A percentile compares a stretch with the other conserved stretches of the same genome.
phyloP scores from a whole-genome alignment of 495 filamentous ascomycete genomes.

The Penicillium canescens region DNA sequence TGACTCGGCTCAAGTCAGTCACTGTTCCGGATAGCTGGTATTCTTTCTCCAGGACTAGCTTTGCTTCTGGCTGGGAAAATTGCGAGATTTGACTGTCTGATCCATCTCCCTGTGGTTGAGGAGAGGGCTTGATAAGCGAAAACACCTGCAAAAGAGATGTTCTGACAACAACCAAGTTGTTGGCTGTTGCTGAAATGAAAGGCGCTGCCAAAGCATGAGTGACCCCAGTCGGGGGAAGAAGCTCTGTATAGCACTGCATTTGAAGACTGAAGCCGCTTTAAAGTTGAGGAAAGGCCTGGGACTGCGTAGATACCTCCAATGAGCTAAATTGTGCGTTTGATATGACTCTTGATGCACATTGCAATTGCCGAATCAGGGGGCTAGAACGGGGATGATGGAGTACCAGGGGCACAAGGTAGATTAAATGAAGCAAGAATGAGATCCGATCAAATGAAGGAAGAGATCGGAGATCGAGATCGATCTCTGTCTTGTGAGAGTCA shows the following conservation, averaged over 20 bases:
- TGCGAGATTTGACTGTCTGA: constrained; percentile 43
- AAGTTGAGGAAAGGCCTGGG: neutral
- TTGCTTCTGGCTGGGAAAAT: constrained; percentile 49
- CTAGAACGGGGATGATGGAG: neutral
- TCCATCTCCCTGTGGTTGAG: constrained; percentile 45
- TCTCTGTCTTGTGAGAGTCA: constrained; percentile 1
- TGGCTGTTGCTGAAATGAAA: constrained; percentile 71
- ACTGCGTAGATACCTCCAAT: constrained; percentile 10
- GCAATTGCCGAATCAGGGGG: constrained; percentile 1
- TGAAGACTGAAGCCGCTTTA: neutral
- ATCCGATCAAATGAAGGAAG: neutral
- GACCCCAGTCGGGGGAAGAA: constrained; percentile 89
- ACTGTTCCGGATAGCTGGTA: constrained; percentile 80
- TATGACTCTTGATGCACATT: constrained; percentile 14
- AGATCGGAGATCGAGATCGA: constrained; percentile 2
- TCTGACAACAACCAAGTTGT: constrained; percentile 85
- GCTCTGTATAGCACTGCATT: constrained; percentile 87
- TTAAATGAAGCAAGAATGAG: neutral
- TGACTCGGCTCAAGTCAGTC: constrained; percentile 76
- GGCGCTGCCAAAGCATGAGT: constrained; percentile 80
- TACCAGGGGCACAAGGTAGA: neutral
- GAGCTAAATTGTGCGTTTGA: constrained; percentile 16
- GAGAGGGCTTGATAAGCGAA: constrained; percentile 33
- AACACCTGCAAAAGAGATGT: constrained; percentile 93
- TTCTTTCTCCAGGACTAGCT: constrained; percentile 84